These are phyloP conservation scores for Mortierella sp. DNA, from an alignment of 371 early-diverging fungal genomes.

Conservation along the genomic window DNA sequence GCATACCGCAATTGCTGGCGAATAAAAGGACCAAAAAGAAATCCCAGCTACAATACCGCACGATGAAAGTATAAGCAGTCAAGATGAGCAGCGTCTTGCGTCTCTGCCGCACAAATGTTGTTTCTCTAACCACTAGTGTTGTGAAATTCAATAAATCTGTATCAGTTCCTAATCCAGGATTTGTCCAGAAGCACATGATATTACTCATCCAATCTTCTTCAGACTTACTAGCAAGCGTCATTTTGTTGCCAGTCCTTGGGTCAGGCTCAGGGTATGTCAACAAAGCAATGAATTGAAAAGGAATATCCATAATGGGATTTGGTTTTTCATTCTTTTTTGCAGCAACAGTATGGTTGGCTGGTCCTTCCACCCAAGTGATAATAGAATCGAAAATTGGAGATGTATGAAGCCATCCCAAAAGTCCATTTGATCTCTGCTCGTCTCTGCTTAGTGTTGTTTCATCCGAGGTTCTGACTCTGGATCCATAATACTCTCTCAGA, in stretches of 20 bases:
- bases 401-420: conserved; percentile 1
- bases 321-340: conserved; percentile 49
- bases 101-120: conserved; percentile 58
- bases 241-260: conserved; percentile 52
- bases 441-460: background rate
- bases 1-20: conserved; percentile 59
- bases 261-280: conserved; percentile 62
- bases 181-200: too few species aligned
- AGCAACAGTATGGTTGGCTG: conserved; percentile 11
- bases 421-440: background rate
- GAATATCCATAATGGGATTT: conserved; percentile 54
- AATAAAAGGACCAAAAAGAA: conserved; percentile 61
- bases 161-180: background rate
- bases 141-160: background rate
- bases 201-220: background rate
- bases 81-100: conserved; percentile 56
- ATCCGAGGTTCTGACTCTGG: background rate
- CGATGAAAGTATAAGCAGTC: conserved; percentile 55
- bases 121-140: conserved; percentile 58
- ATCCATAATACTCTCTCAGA: background rate
- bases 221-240: conserved; percentile 52
- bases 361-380: conserved; percentile 52
- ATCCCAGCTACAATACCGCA: conserved; percentile 63
- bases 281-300: conserved; percentile 60
- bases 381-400: conserved; percentile 39